Conservation (phyloP, 164 flowering plant genomes). For the Macadamia integrifolia region DNA sequence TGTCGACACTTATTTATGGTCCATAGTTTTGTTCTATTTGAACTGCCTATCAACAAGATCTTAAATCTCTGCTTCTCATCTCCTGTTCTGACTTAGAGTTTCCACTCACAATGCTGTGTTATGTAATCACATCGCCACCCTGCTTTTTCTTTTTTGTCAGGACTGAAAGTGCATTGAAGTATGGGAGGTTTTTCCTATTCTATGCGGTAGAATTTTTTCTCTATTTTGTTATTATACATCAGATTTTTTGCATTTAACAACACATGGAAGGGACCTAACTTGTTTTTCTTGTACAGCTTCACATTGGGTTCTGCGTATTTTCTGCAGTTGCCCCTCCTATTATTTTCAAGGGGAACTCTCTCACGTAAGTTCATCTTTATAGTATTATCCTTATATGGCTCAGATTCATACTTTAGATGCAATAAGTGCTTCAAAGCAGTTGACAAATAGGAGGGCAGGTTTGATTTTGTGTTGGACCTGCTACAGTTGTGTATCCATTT, state of each 20-base stretch:
- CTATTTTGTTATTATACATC: background rate
- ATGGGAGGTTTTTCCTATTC: constrained; percentile 77
- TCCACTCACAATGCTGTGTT: background rate
- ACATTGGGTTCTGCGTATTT: constrained; percentile 74
- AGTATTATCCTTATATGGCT: background rate
- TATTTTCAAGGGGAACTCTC: constrained; percentile 81
- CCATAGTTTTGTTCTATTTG: background rate
- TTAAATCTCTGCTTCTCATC: background rate
- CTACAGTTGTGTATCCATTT: background rate
- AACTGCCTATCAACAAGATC: background rate
- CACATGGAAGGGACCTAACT: background rate
- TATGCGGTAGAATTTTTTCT: constrained; percentile 46
- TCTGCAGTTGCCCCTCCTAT: constrained; percentile 93
- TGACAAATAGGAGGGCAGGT: background rate
- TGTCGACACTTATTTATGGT: background rate
- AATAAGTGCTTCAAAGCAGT: background rate
- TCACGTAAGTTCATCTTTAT: constrained; percentile 54
- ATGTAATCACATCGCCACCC: background rate
- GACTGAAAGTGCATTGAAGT: constrained; percentile 88
- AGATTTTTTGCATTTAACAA: background rate
- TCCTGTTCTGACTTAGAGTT: background rate
- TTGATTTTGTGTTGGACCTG: background rate
- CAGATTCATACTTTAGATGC: background rate
- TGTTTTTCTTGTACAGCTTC: constrained; percentile 47
- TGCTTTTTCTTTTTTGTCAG: constrained; percentile 36